These are phyloP conservation scores for Lepidium africanum DNA, from an alignment of 345 rosid genomes.

Conservation along the genomic window DNA sequence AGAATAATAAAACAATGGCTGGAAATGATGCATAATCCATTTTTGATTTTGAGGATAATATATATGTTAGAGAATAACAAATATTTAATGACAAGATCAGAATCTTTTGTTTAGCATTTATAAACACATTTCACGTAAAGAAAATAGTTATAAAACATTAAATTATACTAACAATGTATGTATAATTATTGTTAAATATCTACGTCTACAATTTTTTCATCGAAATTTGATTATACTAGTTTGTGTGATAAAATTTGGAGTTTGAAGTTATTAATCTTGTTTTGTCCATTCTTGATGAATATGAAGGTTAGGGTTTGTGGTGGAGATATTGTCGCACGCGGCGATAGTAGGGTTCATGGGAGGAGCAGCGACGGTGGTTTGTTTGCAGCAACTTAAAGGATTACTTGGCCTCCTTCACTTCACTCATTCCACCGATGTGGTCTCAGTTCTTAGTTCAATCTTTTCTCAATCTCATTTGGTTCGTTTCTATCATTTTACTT, in stretches of 20 bases:
- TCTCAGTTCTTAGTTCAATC: constrained; percentile 70
- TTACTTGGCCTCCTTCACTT: constrained; percentile 65
- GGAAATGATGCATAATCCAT: constrained; percentile 6
- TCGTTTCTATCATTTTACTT: not conserved
- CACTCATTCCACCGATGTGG: constrained; percentile 64
- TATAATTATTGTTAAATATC: too few relatives aligned
- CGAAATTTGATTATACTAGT: too few relatives aligned
- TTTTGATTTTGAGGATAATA: not conserved
- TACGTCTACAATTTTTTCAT: too few relatives aligned
- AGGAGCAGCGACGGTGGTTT: constrained; percentile 90
- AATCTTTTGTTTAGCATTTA: not conserved
- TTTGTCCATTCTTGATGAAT: not conserved
- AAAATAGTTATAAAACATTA: too few relatives aligned
- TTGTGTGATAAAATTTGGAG: too few relatives aligned
- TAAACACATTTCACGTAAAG: not conserved
- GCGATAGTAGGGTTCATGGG: constrained; percentile 94
- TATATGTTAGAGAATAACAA: constrained; percentile 6
- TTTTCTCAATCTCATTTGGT: constrained; percentile 66
- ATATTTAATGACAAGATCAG: not conserved
- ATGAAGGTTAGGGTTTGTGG: constrained; percentile 72
- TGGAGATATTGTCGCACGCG: constrained; percentile 90
- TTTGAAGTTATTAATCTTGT: too few relatives aligned
- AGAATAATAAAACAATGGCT: not conserved
- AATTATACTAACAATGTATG: too few relatives aligned
- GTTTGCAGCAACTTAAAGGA: constrained; percentile 78